Conservation (phyloP, 306 rosid species). For the Ammopiptanthus mongolicus region DNA sequence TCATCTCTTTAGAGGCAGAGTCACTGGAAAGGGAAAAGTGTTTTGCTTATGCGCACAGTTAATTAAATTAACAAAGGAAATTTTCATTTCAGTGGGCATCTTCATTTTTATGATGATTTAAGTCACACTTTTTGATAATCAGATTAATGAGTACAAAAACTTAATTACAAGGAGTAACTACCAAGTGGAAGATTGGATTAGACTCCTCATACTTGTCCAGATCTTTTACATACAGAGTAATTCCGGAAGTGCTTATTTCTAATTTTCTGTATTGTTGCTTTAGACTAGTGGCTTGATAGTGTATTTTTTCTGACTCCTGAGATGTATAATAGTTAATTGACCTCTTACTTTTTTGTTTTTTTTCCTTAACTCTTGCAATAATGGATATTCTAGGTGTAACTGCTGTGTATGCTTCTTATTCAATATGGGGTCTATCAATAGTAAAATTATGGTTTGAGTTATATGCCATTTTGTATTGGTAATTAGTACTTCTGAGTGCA, state of each 20-base stretch:
- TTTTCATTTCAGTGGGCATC: not conserved
- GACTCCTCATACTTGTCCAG: not conserved
- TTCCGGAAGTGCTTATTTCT: not conserved
- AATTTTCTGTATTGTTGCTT: not conserved
- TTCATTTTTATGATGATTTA: not conserved
- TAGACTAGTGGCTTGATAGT: not conserved
- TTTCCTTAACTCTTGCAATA: not conserved
- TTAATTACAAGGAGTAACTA: not conserved
- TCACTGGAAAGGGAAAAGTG: not conserved
- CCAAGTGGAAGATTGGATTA: not conserved
- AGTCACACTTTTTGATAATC: not conserved
- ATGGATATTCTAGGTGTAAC: not conserved
- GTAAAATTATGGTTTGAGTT: not conserved
- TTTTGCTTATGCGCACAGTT: not conserved
- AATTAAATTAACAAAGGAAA: not conserved
- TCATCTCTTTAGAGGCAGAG: constrained; percentile 15
- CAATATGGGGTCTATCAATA: not conserved
- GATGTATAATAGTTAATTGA: not conserved
- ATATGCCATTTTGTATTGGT: not conserved
- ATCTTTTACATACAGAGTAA: not conserved
- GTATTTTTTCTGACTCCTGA: not conserved
- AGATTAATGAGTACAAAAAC: not conserved
- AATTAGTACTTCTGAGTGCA: not conserved
- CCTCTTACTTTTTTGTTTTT: not conserved
- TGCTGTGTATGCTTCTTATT: not conserved